Evolutionary conservation across 1,139 yeast genomes (phyloP).

Genomic region (Sugiyamaella castrensis): DNA sequence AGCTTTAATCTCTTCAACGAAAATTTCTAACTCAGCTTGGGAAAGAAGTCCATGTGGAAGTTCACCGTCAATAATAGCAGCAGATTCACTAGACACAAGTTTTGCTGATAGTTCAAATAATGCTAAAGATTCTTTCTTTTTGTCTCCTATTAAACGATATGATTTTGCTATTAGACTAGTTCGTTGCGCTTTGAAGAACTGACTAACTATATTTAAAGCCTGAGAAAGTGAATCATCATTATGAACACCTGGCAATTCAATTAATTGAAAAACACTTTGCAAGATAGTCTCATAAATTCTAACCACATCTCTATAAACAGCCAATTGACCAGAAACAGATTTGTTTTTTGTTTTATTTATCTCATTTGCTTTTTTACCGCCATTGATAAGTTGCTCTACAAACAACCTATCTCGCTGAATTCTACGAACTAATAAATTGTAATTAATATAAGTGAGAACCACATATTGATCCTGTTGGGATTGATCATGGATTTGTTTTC

Average conservation of each 20-base stretch:
- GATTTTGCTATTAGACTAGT: conserved; percentile 48
- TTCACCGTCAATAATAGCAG: conserved; percentile 19
- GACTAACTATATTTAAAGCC: conserved; percentile 50
- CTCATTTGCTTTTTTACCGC: no score
- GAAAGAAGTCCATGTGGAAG: conserved; percentile 38
- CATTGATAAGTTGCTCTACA: conserved; percentile 38
- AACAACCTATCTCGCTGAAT: conserved; percentile 67
- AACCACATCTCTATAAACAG: conserved; percentile 45
- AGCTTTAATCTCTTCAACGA: conserved; percentile 36
- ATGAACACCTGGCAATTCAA: conserved; percentile 87
- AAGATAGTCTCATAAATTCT: conserved; percentile 52
- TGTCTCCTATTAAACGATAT: conserved; percentile 45
- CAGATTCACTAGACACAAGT: conserved; percentile 20
- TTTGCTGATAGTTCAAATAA: conserved; percentile 43
- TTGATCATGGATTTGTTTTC: conserved; percentile 40
- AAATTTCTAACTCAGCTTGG: conserved; percentile 38
- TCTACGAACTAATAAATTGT: conserved; percentile 61
- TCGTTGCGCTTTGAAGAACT: conserved; percentile 49
- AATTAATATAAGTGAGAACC: conserved; percentile 69
- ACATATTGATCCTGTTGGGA: conserved; percentile 72
- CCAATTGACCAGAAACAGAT: conserved; percentile 33
- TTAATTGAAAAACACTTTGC: conserved; percentile 52
- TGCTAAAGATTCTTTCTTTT: conserved; percentile 53
- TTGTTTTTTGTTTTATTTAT: conserved; percentile 17
- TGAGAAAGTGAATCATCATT: conserved; percentile 68